phyloP scores from a whole-genome alignment of 1,284 basidiomycete genomes.

The Stereum hirsutum region DNA sequence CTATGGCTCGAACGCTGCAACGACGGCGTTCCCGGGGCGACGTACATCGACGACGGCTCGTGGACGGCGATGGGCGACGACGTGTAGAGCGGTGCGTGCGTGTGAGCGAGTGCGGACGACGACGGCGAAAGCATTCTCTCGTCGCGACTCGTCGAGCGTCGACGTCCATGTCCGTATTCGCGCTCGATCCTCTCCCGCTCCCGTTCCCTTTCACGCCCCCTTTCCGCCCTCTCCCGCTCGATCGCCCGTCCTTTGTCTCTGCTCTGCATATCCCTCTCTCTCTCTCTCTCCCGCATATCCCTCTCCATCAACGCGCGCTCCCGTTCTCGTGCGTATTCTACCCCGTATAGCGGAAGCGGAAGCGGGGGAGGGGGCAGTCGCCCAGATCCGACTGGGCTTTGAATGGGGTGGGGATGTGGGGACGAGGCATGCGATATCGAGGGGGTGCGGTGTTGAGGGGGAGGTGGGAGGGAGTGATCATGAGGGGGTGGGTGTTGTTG shows the following conservation, averaged over 20 bases:
- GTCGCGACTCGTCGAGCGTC: neutral
- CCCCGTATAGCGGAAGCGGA: no score
- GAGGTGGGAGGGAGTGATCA: slow-evolving; percentile 1
- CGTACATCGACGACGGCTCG: neutral
- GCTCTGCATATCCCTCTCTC: no score
- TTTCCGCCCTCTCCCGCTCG: no score
- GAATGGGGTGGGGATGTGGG: neutral
- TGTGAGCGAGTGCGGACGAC: neutral
- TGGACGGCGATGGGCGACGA: neutral
- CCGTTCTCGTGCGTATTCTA: no score
- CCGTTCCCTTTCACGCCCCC: no score
- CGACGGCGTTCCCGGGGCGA: neutral
- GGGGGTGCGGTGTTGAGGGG: neutral
- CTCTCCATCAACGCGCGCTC: no score
- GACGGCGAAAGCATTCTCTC: neutral
- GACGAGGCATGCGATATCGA: neutral
- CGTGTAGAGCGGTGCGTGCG: neutral
- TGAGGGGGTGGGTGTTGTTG: slow-evolving; percentile 12
- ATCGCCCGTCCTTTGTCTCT: no score
- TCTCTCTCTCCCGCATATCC: no score
- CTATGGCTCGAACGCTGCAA: neutral
- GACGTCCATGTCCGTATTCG: neutral
- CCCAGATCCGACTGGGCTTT: neutral
- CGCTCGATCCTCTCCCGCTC: no score
- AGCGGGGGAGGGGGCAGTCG: neutral